Percentiles rank a stretch among this genome's conserved stretches.
Conservation (phyloP, 108 stramenopile species). For the Cylindrotheca closterium region DNA sequence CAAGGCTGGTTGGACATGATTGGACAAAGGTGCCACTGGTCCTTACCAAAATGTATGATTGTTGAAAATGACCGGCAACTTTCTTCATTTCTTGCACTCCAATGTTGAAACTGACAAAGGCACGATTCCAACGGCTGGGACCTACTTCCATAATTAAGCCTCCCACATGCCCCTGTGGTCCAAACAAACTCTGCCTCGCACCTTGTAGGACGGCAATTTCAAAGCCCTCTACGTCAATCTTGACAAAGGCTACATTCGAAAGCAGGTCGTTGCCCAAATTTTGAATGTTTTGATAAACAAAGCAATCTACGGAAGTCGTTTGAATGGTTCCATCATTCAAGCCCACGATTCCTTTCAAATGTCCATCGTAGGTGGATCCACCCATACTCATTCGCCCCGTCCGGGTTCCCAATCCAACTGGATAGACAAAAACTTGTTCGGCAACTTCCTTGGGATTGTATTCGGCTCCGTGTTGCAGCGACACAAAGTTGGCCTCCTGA, state of each 20-base stretch:
- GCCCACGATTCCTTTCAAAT: background rate
- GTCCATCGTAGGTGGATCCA: constrained; percentile 5
- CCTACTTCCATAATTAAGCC: constrained; percentile 26
- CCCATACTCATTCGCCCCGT: constrained; percentile 13
- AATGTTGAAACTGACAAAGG: background rate
- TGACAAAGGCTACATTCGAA: constrained; percentile 24
- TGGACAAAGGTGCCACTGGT: constrained; percentile 3
- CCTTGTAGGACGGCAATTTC: constrained; percentile 24
- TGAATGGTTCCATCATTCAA: constrained; percentile 6
- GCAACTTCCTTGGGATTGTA: constrained; percentile 31
- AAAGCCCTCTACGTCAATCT: constrained; percentile 28
- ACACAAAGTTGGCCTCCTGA: constrained; percentile 14
- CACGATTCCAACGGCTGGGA: constrained; percentile 20
- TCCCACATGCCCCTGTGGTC: background rate
- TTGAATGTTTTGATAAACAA: constrained; percentile 11
- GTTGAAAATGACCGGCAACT: constrained; percentile 8
- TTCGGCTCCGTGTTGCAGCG: constrained; percentile 23
- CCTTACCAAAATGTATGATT: constrained; percentile 2
- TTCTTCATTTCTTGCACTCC: constrained; percentile 19
- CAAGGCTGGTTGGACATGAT: constrained; percentile 10
- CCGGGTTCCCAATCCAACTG: constrained; percentile 13
- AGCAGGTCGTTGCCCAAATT: background rate
- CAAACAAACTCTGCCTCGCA: constrained; percentile 17
- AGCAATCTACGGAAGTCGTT: constrained; percentile 15
- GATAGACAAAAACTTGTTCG: constrained; percentile 21